Evolutionary conservation across 2,329 filamentous ascomycete genomes (phyloP).

Genomic region (Pseudogymnoascus sp.): DNA sequence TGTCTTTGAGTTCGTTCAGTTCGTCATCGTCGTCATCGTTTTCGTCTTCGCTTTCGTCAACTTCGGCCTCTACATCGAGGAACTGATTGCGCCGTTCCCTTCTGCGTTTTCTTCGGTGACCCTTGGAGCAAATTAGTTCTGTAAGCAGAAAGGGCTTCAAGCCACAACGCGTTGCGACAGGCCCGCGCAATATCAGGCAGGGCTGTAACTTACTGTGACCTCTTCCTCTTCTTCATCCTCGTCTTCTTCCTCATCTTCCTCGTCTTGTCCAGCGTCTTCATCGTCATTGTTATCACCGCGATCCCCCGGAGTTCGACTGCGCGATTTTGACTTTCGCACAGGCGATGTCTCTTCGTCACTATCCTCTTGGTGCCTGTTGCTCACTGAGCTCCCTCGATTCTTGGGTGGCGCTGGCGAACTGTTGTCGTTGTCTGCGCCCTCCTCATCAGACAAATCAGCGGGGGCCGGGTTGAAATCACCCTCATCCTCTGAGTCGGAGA

Average conservation of each 20-base stretch:
- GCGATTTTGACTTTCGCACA: conserved; percentile 37
- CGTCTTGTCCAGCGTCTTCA: conserved; percentile 44
- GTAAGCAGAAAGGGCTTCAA: not conserved
- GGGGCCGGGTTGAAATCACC: conserved; percentile 83
- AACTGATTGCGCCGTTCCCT: conserved; percentile 74
- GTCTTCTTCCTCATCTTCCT: conserved; percentile 50
- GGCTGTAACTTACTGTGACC: conserved; percentile 36
- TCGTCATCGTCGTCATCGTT: conserved; percentile 86
- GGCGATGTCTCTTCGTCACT: conserved; percentile 41
- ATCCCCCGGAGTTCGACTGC: conserved; percentile 27
- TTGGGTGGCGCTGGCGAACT: conserved; percentile 23
- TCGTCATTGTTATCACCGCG: conserved; percentile 34
- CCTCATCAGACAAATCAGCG: conserved; percentile 66
- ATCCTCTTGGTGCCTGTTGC: conserved; percentile 33
- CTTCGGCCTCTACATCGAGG: conserved; percentile 97
- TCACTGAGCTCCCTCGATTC: conserved; percentile 24
- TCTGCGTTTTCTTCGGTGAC: conserved; percentile 71
- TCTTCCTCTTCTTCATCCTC: conserved; percentile 61
- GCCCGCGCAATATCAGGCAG: conserved; percentile 12
- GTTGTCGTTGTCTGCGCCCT: conserved; percentile 37
- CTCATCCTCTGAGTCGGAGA: conserved; percentile 68
- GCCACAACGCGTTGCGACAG: conserved; percentile 18
- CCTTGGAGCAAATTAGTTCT: conserved; percentile 33
- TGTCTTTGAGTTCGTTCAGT: conserved; percentile 67
- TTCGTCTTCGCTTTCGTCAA: conserved; percentile 87